These are phyloP conservation scores for Durotheca rogersii DNA, from an alignment of 495 filamentous ascomycete species.

Conservation along the genomic window DNA sequence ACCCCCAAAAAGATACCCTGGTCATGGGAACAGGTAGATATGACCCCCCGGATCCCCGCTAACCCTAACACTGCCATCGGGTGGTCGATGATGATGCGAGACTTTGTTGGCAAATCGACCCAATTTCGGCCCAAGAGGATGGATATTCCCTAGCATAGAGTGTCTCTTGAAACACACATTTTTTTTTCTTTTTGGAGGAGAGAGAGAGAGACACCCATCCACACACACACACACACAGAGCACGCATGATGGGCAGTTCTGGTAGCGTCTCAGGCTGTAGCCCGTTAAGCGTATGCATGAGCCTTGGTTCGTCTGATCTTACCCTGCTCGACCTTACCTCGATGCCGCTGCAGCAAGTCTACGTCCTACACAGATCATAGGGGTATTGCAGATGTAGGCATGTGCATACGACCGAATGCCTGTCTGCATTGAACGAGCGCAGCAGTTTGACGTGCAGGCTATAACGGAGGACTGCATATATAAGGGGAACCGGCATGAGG, in stretches of 20 bases:
- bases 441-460: not conserved
- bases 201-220: no score
- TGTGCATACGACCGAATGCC: not conserved
- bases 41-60: conserved; percentile 18
- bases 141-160: no score
- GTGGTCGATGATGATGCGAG: conserved; percentile 7
- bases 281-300: conserved; percentile 1
- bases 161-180: conserved; percentile 20
- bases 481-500: not conserved
- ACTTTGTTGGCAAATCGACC: conserved; percentile 14
- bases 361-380: not conserved
- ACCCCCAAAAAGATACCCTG: no score
- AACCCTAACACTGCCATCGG: conserved; percentile 4
- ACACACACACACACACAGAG: no score
- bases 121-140: conserved; percentile 6
- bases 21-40: no score
- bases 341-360: no score
- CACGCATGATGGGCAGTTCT: conserved; percentile 18
- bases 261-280: conserved; percentile 21
- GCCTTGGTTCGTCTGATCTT: not conserved
- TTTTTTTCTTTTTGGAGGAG: no score
- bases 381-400: no score
- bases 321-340: no score
- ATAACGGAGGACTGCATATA: not conserved
- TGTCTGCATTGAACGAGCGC: not conserved